phyloP scores from a whole-genome alignment of 1,139 yeast genomes.

The Hemisphaericaspora xylanilytica region DNA sequence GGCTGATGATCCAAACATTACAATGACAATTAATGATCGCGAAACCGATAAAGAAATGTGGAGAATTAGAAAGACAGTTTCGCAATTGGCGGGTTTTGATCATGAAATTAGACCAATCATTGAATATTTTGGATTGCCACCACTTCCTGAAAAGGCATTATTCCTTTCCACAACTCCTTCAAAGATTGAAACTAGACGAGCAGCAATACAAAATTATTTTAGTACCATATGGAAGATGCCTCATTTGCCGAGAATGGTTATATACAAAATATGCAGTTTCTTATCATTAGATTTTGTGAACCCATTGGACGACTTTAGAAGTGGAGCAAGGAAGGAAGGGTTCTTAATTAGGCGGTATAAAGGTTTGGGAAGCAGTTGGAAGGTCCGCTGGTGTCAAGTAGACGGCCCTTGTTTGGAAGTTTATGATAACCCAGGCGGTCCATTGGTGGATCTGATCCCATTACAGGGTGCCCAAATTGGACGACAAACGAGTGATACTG shows the following conservation, averaged over 20 bases:
- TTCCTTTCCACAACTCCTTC: slow-evolving; percentile 61
- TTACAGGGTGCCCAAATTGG: slow-evolving; percentile 65
- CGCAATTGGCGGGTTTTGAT: slow-evolving; percentile 58
- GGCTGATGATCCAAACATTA: slow-evolving; percentile 57
- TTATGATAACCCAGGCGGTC: slow-evolving; percentile 60
- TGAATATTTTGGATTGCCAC: slow-evolving; percentile 61
- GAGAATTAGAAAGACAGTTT: slow-evolving; percentile 61
- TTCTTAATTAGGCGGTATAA: slow-evolving; percentile 57
- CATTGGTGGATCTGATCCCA: slow-evolving; percentile 54
- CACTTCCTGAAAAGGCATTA: slow-evolving; percentile 53
- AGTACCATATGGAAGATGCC: slow-evolving; percentile 58
- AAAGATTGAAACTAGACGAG: slow-evolving; percentile 62
- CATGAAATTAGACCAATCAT: slow-evolving; percentile 52
- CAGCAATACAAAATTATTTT: slow-evolving; percentile 59
- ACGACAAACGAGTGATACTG: slow-evolving; percentile 55
- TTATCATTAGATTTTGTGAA: slow-evolving; percentile 68
- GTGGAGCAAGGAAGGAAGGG: slow-evolving; percentile 66
- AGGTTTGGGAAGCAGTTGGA: slow-evolving; percentile 67
- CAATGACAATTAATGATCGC: slow-evolving; percentile 60
- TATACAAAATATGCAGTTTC: slow-evolving; percentile 58
- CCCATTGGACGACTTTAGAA: slow-evolving; percentile 56
- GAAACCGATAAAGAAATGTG: slow-evolving; percentile 65
- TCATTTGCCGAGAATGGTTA: slow-evolving; percentile 55
- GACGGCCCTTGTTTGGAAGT: slow-evolving; percentile 64
- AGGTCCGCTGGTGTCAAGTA: slow-evolving; percentile 67